phyloP scores from a whole-genome alignment of 2,329 filamentous ascomycete genomes.

The Beauveria bassiana region DNA sequence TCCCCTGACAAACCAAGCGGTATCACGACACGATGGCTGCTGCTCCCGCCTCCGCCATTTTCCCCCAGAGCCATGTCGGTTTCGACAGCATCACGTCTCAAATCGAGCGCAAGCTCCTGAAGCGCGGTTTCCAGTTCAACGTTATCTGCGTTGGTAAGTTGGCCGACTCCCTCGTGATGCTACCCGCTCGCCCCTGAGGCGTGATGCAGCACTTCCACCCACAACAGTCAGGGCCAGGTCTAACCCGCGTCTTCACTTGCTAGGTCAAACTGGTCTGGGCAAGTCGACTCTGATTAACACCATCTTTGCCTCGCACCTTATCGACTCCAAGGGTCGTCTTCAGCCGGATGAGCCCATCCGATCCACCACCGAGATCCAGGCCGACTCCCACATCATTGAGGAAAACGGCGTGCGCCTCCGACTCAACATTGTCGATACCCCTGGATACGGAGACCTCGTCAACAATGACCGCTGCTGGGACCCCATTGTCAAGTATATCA shows the following conservation, averaged over 20 bases:
- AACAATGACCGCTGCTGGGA: constrained; percentile 99
- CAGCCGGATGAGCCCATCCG: constrained; percentile 88
- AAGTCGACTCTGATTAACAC: constrained; percentile 99
- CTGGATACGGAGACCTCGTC: constrained; percentile 95
- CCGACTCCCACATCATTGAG: constrained; percentile 97
- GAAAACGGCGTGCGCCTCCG: constrained; percentile 97
- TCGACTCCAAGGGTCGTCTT: constrained; percentile 96
- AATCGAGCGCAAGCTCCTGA: constrained; percentile 98
- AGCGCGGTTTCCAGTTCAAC: constrained; percentile 99
- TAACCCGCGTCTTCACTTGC: constrained; percentile 13
- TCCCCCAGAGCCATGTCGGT: constrained; percentile 96
- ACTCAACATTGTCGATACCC: constrained; percentile 98
- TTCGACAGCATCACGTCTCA: constrained; percentile 99
- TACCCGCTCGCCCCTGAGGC: constrained; percentile 11
- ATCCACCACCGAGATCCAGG: constrained; percentile 95
- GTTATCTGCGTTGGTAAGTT: constrained; percentile 94
- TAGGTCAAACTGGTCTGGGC: constrained; percentile 95
- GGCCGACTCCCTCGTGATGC: background rate
- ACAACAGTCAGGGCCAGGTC: background rate
- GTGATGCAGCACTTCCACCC: constrained; percentile 12
- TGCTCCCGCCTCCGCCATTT: constrained; percentile 66
- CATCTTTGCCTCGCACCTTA: constrained; percentile 98
- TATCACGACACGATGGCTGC: constrained; percentile 34
- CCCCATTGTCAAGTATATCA: constrained; percentile 99
- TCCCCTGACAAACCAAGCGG: background rate